Percentiles rank a stretch among this genome's conserved stretches.
Conservation (phyloP, 129 eudicot species). For the Rutidosis leptorrhynchoides region DNA sequence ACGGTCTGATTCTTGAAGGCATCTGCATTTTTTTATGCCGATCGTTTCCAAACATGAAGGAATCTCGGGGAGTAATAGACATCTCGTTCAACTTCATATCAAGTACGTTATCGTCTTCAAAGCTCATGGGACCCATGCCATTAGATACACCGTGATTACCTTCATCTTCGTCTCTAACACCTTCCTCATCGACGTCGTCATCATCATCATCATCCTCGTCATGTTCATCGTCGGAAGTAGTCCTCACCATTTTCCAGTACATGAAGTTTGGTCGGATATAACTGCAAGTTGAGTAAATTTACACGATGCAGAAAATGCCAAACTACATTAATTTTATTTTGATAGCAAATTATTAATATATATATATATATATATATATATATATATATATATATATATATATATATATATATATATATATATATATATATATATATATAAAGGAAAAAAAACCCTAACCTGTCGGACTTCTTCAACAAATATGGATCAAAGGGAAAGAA, state of each 20-base stretch:
- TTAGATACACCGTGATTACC: conserved; percentile 28
- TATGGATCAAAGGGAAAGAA: conserved; percentile 99
- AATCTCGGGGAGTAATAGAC: conserved; percentile 77
- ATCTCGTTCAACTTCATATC: conserved; percentile 54
- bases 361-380: no score
- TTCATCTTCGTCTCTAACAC: conserved; percentile 44
- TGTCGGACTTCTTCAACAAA: conserved; percentile 67
- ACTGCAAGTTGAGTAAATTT: conserved; percentile 44
- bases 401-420: no score
- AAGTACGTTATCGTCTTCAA: conserved; percentile 54
- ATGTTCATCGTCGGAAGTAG: conserved; percentile 45
- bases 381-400: no score
- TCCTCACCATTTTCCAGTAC: conserved; percentile 89
- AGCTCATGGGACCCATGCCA: conserved; percentile 40
- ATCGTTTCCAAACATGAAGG: conserved; percentile 44
- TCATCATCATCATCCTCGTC: conserved; percentile 62
- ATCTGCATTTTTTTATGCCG: conserved; percentile 37
- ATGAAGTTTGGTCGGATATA: conserved; percentile 69
- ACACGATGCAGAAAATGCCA: no score
- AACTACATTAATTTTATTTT: background rate
- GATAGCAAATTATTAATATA: background rate
- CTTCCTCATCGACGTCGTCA: conserved; percentile 42
- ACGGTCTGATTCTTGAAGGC: conserved; percentile 94
- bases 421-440: no score
- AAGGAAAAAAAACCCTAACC: conserved; percentile 45